Evolutionary conservation across 495 filamentous ascomycete genomes (phyloP), one percentile per base, ranked within the genome.

Genomic region (Mycothermus thermophilus): DNA sequence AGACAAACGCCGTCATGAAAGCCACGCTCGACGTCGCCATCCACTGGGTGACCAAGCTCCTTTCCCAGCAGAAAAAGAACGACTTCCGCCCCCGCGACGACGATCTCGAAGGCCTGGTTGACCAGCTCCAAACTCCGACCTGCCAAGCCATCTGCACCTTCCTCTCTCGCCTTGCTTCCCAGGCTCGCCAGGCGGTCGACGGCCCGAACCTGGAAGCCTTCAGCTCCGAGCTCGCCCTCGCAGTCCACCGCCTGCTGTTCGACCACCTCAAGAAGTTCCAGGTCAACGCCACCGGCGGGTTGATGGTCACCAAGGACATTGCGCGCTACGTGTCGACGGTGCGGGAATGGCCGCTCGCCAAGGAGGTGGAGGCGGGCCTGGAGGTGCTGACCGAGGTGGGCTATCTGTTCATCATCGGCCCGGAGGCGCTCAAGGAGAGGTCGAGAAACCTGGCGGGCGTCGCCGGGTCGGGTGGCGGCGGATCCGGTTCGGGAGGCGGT

Each of bases 251-350:
- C 20, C 65, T 88, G 2, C 64, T 99, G 13, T 73, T 96, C 33
- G 82, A 87, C 41, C 92, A 99, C 59, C 81, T 96, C 59, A 93
- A 90, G 48, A 83, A 82, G 44, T 96, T 92, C 60, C 72, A 72
- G 28, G 84, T 96, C 26, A 93, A 81, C 52, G 81, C 85, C 21
- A 80, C 86, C 0, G 92, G 92, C 30, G 90, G 83, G 1, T 67
- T 99, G 27, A 87, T 95, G 74, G 84, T 96, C 17, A 85, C 80
- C 30, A 93, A 94, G 66, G 92, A 99, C 54, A 80, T 95, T 46
- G 83, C 81, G 11, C 83, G 80, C 46, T 99, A 99, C 52, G 76
- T 81, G 4, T 75, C 83, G 30, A 64, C 92, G 15, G 65, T 96
- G 28, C 73, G 79, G 37, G 77, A 75, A 28, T 93, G 84, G 79